Evolutionary conservation across 108 stramenopile genomes (phyloP), one percentile per base, ranked within the genome.

Genomic region (Nitzschia palea): DNA sequence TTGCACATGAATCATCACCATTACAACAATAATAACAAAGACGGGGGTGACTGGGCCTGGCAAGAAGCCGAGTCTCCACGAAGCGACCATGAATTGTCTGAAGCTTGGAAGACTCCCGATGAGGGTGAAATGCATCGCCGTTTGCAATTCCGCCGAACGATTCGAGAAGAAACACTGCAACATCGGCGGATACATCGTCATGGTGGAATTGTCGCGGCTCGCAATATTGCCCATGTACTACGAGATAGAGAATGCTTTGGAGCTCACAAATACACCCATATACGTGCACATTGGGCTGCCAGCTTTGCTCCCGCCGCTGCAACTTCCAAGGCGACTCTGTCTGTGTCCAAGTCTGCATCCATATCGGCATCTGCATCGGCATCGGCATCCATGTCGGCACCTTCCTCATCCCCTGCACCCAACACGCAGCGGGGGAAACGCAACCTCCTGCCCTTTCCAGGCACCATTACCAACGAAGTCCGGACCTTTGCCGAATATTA

Each of bases 401-500:
- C n/a, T n/a, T n/a, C n/a, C n/a, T n/a, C n/a, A n/a, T n/a, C n/a
- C n/a, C n/a, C n/a, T n/a, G n/a, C n/a, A n/a, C n/a, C n/a, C n/a
- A n/a, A n/a, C n/a, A n/a, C n/a, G n/a, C n/a, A n/a, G n/a, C n/a
- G n/a, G n/a, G n/a, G n/a, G n/a, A 44, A 57, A 42, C n/a, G 0
- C 23, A 52, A 22, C 22, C 10, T n/a, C 40, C 14, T 48, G 48
- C 31, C 0, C 31, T 20, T 31, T 9, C 2, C 17, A 8, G 29
- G 36, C 2, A 31, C 23, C 4, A 48, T 55, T 47, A 55, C 47
- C 5, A 56, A 71, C 32, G 83, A 89, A 72, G 35, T 93, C 4
- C 70, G 50, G n/a, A 44, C 63, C 50, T 88, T 74, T 65, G 79
- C 72, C 0, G 93, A 94, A 68, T 78, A 94, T 48, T 72, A 43